These are phyloP conservation scores for Aspergillus intermedius DNA, from an alignment of 2,329 filamentous ascomycete species.

Conservation along the genomic window DNA sequence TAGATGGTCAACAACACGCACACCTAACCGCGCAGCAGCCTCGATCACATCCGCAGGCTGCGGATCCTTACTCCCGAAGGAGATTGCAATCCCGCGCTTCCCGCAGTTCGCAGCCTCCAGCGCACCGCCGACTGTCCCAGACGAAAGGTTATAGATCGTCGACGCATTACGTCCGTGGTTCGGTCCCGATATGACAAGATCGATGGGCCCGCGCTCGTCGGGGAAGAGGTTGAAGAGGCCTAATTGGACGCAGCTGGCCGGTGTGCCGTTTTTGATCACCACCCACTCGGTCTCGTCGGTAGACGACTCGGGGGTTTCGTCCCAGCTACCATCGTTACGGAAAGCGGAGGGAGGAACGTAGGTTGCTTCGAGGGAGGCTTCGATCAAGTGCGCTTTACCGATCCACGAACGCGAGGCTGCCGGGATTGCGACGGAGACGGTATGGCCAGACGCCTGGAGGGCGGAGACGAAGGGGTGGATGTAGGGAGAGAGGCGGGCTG, in stretches of 20 bases:
- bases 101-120: conserved; percentile 66
- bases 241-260: conserved; percentile 70
- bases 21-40: conserved; percentile 63
- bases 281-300: conserved; percentile 50
- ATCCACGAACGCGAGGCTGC: conserved; percentile 90
- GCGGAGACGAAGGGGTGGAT: conserved; percentile 63
- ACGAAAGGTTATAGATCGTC: conserved; percentile 67
- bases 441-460: conserved; percentile 66
- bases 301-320: conserved; percentile 5
- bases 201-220: conserved; percentile 55
- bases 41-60: conserved; percentile 70
- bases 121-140: conserved; percentile 68
- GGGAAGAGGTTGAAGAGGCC: conserved; percentile 69
- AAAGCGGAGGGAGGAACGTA: conserved; percentile 64
- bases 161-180: conserved; percentile 77
- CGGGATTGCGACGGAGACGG: conserved; percentile 79
- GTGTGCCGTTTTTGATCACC: conserved; percentile 67
- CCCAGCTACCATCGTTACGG: conserved; percentile 50
- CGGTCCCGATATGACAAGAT: conserved; percentile 68
- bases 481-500: conserved; percentile 65
- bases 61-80: conserved; percentile 73
- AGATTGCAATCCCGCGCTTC: conserved; percentile 65
- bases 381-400: conserved; percentile 90
- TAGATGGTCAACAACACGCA: conserved; percentile 69
- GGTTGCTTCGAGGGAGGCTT: conserved; percentile 68